A percentile compares a stretch with the other conserved stretches of the same genome.
These are phyloP conservation scores for Rhodosporidiobolus sp. DNA, from an alignment of 768 basidiomycete genomes.

Conservation along the genomic window DNA sequence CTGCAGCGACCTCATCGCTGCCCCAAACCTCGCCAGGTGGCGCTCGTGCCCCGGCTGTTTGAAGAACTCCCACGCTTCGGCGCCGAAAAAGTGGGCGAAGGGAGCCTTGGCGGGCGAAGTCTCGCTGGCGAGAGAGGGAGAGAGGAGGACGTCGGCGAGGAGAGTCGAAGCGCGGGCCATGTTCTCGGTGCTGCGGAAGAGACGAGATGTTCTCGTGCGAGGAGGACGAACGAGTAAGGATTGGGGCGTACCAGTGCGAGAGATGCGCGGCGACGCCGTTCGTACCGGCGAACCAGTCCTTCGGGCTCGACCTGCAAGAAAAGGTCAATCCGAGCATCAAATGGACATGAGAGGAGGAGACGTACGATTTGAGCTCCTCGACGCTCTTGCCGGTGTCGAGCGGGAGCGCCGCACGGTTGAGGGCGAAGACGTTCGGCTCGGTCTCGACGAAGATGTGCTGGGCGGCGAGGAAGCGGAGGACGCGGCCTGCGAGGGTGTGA, in stretches of 20 bases:
- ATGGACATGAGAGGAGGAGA: neutral
- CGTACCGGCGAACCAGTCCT: slow-evolving; percentile 37
- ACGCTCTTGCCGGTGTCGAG: slow-evolving; percentile 66
- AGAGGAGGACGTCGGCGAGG: slow-evolving; percentile 41
- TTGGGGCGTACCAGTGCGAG: slow-evolving; percentile 27
- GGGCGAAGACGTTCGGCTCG: slow-evolving; percentile 67
- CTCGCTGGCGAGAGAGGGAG: slow-evolving; percentile 24
- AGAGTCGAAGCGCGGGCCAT: slow-evolving; percentile 4
- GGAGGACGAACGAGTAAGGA: neutral
- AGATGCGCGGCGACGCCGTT: slow-evolving; percentile 40
- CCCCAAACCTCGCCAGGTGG: slow-evolving; percentile 46
- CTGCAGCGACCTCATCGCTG: slow-evolving; percentile 44
- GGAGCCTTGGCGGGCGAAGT: slow-evolving; percentile 40
- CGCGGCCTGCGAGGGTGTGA: slow-evolving; percentile 56
- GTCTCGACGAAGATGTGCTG: slow-evolving; percentile 72
- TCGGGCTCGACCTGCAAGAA: neutral
- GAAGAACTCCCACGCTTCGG: slow-evolving; percentile 46
- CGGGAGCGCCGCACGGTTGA: slow-evolving; percentile 66
- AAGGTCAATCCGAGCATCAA: neutral
- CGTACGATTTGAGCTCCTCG: slow-evolving; percentile 49
- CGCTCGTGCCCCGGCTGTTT: slow-evolving; percentile 45
- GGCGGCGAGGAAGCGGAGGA: slow-evolving; percentile 70
- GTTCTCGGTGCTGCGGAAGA: slow-evolving; percentile 18
- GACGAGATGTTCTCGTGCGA: too few species aligned
- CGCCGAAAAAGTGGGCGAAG: slow-evolving; percentile 41